Base-by-base conservation (phyloP, 192 early-diverging fungal genomes). In the Entophlyctis helioformis region DNA sequence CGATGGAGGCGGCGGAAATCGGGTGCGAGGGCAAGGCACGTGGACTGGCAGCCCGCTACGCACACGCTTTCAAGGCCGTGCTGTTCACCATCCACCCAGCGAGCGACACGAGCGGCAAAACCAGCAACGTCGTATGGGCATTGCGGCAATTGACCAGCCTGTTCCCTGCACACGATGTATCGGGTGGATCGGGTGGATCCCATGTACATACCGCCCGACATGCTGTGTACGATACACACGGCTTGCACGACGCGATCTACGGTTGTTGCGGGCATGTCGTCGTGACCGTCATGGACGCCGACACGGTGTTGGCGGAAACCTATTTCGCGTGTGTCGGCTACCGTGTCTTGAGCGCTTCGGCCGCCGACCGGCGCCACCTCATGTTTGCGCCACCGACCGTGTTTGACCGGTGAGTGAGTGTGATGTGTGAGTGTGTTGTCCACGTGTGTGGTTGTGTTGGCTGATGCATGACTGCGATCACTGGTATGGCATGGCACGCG, bases 261-360 rank as follows among this genome's bases (percentile, higher is more conserved):
- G n/a, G n/a, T n/a, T n/a, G n/a, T n/a, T n/a, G n/a, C n/a, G 47
- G 63, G 2, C 23, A 44, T 21, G n/a, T 34, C 12, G 50, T 78
- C 32, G 38, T 78, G 16, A 78, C 76, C 3, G 56, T 71, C 12
- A 65, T 59, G 23, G 76, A 78, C 61, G 71, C 76, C 11, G 76
- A 78, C 53, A 64, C 70, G 10, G 57, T 56, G 33, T 64, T 78
- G 35, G 59, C 76, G 9, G 67, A 69, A 28, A 54, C 73, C 29
- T 78, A 78, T 44, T 54, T 74, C 31, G 45, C 45, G 37, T 66
- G 8, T 34, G 16, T 56, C 12, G 25, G 20, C 6, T 18, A 32
- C n/a, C 19, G 32, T 13, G 48, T 43, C 46, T 7, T 18, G 12
- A 19, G 15, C 28, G 25, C 33, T 8, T 2, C 21, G n/a, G 24